Evolutionary conservation across 148 eudicot genomes (phyloP), one percentile per base, ranked within the genome.

Genomic region (Nyssa sinensis): DNA sequence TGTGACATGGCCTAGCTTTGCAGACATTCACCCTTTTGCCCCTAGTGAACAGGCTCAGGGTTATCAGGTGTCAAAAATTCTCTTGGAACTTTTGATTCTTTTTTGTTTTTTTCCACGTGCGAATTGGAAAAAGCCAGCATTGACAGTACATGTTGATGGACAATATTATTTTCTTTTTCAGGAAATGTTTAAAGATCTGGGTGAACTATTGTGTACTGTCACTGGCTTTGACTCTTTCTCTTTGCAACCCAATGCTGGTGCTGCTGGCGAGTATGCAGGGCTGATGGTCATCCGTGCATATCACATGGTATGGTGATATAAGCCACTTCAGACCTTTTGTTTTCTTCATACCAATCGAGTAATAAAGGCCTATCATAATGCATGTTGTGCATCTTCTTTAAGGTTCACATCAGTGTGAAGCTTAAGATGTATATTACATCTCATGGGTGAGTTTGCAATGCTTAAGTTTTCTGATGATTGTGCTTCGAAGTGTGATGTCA

Each of bases 211-310:
- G 84, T 94, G 98, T 73, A 82, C 93, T 66, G 81, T 94, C 66
- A 94, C 98, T 71, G 98, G 97, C 35, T 94, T 94, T 63, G 97
- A 94, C 73, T 94, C 98, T 67, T 85, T 94, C 87, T 94, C 98
- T 68, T 76, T 94, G 87, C 98, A 94, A 84, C 98, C 98, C 19
- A 94, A 94, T 82, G 98, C 98, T 67, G 98, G 98, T 80, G 98
- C 98, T 71, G 80, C 98, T 77, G 98, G 98, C 32, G 98, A 94
- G 83, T 94, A 94, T 77, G 95, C 98, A 70, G 98, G 98, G 63
- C 80, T 94, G 81, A 94, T 94, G 98, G 98, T 90, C 78, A 94
- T 94, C 72, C 95, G 97, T 17, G 98, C 98, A 74, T 94, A 94
- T 80, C 98, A 94, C 83, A 62, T 67, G 98, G 98, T 92, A 85